Base-by-base conservation (phyloP, 306 rosid genomes). In the Luffa acutangula region DNA sequence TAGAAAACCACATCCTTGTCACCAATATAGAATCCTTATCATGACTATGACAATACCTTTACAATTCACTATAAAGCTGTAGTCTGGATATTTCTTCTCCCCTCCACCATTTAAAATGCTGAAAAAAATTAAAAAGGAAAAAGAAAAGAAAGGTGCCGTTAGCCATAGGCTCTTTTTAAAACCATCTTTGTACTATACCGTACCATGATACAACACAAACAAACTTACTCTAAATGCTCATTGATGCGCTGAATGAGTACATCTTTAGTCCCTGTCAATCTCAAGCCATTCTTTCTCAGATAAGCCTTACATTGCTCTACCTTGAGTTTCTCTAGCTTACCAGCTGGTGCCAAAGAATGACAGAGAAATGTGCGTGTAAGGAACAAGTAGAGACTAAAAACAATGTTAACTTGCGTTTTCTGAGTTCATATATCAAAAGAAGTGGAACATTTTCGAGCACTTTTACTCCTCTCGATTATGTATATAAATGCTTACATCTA, bases 71-170 rank as follows among this genome's bases (percentile, higher is more conserved):
- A 84, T 87, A 90, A 91, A 92, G 83, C 91, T 86, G 80, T 87
- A 87, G 33, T 67, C 84, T 0, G 96, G 97, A 78, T 91, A 91
- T 86, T 82, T 92, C 66, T 76, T 83, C 89, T 90, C 97, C 77
- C 93, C 93, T 79, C 90, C 98, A 80, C 87, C 89, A 71, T 88
- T 89, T 81, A 87, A 59, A 82, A 92, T 89, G 88, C 98, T 92
- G 88, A 86, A 85, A 80, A 79, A 71, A 65, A 58, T 54, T 63
- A 3, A 3, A 60, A 33, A 57, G 18, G 75, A 71, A 70, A 74
- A 21, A 52, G 14, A 79, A 78, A 79, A 60, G 62, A 74, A 84
- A 18, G 25, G 13, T 48, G 33, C 13, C 37, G 58, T 51, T 9
- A 78, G 79, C 53, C 67, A 69, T 13, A 18, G 3, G 54, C 17